Evolutionary conservation across 108 stramenopile genomes (phyloP).

Genomic region (Thalassiosira profunda): DNA sequence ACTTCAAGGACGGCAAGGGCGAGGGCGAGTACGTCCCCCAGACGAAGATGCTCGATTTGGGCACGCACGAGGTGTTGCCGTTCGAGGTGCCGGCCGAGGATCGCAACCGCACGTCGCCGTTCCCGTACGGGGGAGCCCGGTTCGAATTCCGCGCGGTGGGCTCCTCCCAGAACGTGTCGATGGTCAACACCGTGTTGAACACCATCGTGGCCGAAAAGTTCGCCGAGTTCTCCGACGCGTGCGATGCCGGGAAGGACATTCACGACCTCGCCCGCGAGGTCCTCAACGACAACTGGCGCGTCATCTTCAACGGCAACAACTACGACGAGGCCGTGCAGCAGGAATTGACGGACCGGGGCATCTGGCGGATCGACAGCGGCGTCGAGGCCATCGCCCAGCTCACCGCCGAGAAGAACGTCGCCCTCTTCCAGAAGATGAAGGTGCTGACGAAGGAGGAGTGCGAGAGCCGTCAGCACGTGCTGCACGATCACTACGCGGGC

Average conservation of each 20-base stretch:
- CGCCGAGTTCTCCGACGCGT: slow-evolving; percentile 86
- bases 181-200: slow-evolving; percentile 96
- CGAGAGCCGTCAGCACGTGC: slow-evolving; percentile 84
- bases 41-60: slow-evolving; percentile 83
- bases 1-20: slow-evolving; percentile 79
- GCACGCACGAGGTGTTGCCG: slow-evolving; percentile 78
- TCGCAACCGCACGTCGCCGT: slow-evolving; percentile 97
- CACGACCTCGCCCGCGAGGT: slow-evolving; percentile 78
- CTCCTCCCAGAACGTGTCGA: slow-evolving; percentile 92
- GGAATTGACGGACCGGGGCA: slow-evolving; percentile 87
- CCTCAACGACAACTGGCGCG: slow-evolving; percentile 89
- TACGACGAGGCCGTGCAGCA: slow-evolving; percentile 82
- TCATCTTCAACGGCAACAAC: slow-evolving; percentile 97
- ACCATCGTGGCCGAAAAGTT: slow-evolving; percentile 95
- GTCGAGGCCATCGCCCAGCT: slow-evolving; percentile 91
- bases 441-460: slow-evolving; percentile 90
- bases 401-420: slow-evolving; percentile 86
- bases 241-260: slow-evolving; percentile 82
- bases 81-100: slow-evolving; percentile 95
- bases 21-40: slow-evolving; percentile 73
- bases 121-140: slow-evolving; percentile 95
- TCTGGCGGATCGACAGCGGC: slow-evolving; percentile 95
- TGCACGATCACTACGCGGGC: slow-evolving; percentile 94
- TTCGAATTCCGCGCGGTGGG: slow-evolving; percentile 99
- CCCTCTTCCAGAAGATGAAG: slow-evolving; percentile 92